Base-by-base conservation (phyloP, 2,329 filamentous ascomycete species). In the Ceratocystiopsis sp. region DNA sequence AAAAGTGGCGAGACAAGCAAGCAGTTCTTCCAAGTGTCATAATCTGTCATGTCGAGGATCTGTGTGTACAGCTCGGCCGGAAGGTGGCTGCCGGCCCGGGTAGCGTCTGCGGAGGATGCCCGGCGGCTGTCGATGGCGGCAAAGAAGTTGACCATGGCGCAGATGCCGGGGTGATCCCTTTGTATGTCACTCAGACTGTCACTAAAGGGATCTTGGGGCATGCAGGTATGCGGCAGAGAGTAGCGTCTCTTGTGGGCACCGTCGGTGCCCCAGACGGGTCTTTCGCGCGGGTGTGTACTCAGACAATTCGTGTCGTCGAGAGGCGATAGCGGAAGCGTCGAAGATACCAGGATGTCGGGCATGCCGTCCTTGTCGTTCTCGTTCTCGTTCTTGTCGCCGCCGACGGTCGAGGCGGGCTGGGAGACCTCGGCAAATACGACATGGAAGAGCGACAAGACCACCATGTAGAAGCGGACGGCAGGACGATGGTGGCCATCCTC, bases 21-120 rank as follows among this genome's bases (percentile, higher is more conserved):
- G 12, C 44, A 46, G n/a, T 29, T 18, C 41, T 43, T 35, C 44
- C 41, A 46, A 3, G 44, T 46, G 11, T 13, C 35, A 16, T 46
- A 43, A 38, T 46, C 44, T 32, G 25, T 11, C 10, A n/a, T 8
- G 29, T 43, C 41, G 10, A 46, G 38, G 8, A 46, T 43, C 2
- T 10, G 35, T 5, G n/a, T 8, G 15, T 39, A 41, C 35, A 46
- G 29, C 41, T 46, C 44, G 4, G 18, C 8, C 1, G 44, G 44
- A 14, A 46, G 44, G 5, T 8, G 11, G 25, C 40, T 38, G 12
- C 12, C 3, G 19, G 17, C 14, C 14, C 14, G 18, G 15, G 32
- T 21, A 7, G 29, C 13, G 9, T 12, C 37, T 19, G 12, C 17
- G 3, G 34, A 10, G 15, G 11, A 17, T 3, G 17, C n/a, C 4